A percentile compares a stretch with the other conserved stretches of the same genome.
Conservation (phyloP, 2,329 filamentous ascomycete species). For the Fusarium ambrosium region DNA sequence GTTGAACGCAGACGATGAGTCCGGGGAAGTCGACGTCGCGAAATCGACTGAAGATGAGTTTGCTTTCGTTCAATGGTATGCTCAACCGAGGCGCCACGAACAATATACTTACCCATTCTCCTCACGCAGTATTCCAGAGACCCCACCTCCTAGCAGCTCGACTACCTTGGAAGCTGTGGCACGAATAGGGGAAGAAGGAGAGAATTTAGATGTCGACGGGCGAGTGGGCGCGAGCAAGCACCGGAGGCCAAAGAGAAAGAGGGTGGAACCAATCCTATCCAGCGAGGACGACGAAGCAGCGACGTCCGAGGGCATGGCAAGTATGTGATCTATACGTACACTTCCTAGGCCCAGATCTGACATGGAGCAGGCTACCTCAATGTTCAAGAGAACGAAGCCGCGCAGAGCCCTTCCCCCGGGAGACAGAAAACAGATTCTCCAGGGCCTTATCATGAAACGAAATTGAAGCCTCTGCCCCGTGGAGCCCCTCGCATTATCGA, state of each 20-base stretch:
- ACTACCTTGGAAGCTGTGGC: background rate
- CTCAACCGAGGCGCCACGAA: no score
- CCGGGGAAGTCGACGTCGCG: background rate
- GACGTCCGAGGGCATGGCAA: background rate
- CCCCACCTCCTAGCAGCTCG: slow-evolving; percentile 16
- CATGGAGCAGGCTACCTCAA: background rate
- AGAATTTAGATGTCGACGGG: background rate
- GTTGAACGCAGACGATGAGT: background rate
- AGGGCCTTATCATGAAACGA: background rate
- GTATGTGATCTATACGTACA: slow-evolving; percentile 2
- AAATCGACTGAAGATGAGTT: slow-evolving; percentile 30
- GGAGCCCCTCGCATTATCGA: slow-evolving; percentile 45
- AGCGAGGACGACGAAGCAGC: background rate
- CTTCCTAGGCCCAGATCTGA: background rate
- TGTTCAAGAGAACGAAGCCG: background rate
- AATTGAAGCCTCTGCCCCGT: slow-evolving; percentile 43
- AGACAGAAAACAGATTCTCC: background rate
- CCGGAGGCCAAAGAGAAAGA: slow-evolving; percentile 22
- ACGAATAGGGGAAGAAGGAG: background rate
- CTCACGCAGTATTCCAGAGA: slow-evolving; percentile 36
- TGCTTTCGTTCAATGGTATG: slow-evolving; percentile 34
- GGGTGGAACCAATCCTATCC: slow-evolving; percentile 37
- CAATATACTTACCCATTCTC: background rate
- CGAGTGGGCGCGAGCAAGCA: background rate
- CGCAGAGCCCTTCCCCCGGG: background rate